A percentile compares a stretch with the other conserved stretches of the same genome.
These are phyloP conservation scores for Globisporangium cylindrosporum DNA, from an alignment of 352 stramenopile species.

Conservation along the genomic window DNA sequence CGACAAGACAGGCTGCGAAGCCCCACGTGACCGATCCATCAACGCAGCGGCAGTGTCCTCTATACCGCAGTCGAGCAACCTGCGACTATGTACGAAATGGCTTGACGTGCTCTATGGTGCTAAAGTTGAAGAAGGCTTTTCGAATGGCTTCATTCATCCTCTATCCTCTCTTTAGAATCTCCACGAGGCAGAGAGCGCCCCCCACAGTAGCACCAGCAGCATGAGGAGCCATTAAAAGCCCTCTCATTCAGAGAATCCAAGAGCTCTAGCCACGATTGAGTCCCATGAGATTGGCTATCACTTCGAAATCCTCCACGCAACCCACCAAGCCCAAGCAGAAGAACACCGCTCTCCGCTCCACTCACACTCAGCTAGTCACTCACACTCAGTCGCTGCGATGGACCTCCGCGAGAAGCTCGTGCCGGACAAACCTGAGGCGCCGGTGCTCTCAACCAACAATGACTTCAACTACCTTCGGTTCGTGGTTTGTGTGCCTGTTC, in stretches of 20 bases:
- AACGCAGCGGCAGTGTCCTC: not conserved
- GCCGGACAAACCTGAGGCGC: conserved; percentile 1
- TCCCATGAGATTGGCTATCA: not conserved
- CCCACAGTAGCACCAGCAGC: too few relatives aligned
- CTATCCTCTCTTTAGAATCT: not conserved
- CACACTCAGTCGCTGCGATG: conserved; percentile 6
- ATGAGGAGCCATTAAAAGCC: too few relatives aligned
- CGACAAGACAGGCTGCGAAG: not conserved
- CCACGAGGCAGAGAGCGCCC: not conserved
- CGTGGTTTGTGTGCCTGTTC: conserved; percentile 1
- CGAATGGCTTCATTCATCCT: not conserved
- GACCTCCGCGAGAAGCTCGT: conserved; percentile 19
- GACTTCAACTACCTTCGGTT: conserved; percentile 21
- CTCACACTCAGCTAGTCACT: not conserved
- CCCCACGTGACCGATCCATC: not conserved
- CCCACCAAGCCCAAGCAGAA: not conserved
- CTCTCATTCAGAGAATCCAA: too few relatives aligned
- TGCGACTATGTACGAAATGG: not conserved
- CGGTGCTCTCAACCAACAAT: conserved; percentile 1
- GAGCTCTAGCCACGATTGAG: too few relatives aligned
- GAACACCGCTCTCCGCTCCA: not conserved
- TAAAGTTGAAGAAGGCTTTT: not conserved
- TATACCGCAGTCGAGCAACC: not conserved
- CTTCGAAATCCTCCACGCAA: not conserved
- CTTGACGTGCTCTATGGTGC: not conserved